Evolutionary conservation across 1,139 yeast genomes (phyloP), one percentile per base, ranked within the genome.

Genomic region (Blastobotrys ciferrii): DNA sequence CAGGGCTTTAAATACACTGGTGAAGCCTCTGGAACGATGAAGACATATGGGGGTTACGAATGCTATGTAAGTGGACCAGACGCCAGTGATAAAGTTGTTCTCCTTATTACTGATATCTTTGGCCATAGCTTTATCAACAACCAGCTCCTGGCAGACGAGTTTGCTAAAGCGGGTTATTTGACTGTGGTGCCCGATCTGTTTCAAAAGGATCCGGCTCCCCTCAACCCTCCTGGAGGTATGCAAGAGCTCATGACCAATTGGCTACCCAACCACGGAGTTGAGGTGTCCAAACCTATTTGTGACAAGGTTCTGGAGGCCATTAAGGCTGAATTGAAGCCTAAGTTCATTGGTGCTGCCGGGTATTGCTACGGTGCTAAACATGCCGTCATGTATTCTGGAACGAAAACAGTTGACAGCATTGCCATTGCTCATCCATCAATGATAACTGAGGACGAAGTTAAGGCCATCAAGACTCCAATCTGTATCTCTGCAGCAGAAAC

Each of bases 361-460:
- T 82, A 87, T 73, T 88, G 96, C 70, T 88, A 75, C 58, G 96
- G 96, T 60, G 95, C 89, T 45, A 84, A 82, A 65, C 81, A 71
- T 55, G 80, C 76, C 23, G 62, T 84, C 43, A 79, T 76, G 51
- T 75, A 82, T 50, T 68, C 84, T 45, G 68, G 77, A 1, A 65
- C 66, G 14, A 70, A 62, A 18, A 57, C 67, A 23, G 65, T 79
- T 25, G 58, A 81, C 52, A 84, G 75, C 30, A 88, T 78, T 57
- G 94, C 91, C 6, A 65, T 78, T 51, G 92, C 91, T 11, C 96
- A 89, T 66, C 96, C 96, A 9, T 82, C 94, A 1, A 74, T 82
- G 52, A 82, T 86, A 28, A 50, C 75, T 6, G 74, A 76, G 25
- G 88, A 81, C 23, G 94, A 85, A 58, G 74, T 87, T 45, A 76